Conservation (phyloP, 768 basidiomycete species). For the Rhodotorula paludigena region DNA sequence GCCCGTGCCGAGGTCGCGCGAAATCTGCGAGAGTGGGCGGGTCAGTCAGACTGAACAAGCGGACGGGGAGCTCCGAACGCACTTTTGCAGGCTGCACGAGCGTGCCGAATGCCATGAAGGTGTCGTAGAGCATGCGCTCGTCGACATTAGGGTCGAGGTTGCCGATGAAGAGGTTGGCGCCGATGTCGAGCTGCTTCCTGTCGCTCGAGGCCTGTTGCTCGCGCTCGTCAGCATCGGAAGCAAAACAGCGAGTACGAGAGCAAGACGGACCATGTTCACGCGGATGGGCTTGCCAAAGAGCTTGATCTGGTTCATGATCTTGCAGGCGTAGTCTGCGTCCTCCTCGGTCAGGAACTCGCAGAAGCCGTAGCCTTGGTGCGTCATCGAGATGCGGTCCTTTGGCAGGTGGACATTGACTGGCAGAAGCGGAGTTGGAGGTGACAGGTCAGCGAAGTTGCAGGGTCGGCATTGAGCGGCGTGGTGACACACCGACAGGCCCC, state of each 20-base stretch:
- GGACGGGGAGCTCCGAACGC: constrained; percentile 37
- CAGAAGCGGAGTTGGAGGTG: constrained; percentile 43
- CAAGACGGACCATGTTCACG: constrained; percentile 81
- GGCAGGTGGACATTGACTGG: constrained; percentile 90
- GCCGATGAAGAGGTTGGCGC: constrained; percentile 94
- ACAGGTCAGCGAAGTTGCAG: background rate
- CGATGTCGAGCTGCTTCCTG: constrained; percentile 95
- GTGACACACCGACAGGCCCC: constrained; percentile 84
- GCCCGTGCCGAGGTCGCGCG: constrained; percentile 76
- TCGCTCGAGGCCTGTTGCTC: constrained; percentile 85
- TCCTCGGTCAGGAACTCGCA: constrained; percentile 99
- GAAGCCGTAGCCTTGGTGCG: constrained; percentile 98
- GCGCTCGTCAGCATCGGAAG: background rate
- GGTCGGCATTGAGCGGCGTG: background rate
- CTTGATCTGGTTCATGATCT: constrained; percentile 99
- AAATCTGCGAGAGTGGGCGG: constrained; percentile 58
- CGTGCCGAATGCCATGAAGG: constrained; percentile 88
- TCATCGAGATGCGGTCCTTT: constrained; percentile 96
- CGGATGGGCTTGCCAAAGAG: constrained; percentile 97
- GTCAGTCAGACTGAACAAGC: background rate
- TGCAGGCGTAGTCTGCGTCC: constrained; percentile 99
- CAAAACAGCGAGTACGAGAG: background rate
- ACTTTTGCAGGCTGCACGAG: constrained; percentile 89
- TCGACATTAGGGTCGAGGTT: constrained; percentile 93
- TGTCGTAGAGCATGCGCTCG: constrained; percentile 85